phyloP scores from a whole-genome alignment of 768 basidiomycete species.

The Boletus tomentosulus region DNA sequence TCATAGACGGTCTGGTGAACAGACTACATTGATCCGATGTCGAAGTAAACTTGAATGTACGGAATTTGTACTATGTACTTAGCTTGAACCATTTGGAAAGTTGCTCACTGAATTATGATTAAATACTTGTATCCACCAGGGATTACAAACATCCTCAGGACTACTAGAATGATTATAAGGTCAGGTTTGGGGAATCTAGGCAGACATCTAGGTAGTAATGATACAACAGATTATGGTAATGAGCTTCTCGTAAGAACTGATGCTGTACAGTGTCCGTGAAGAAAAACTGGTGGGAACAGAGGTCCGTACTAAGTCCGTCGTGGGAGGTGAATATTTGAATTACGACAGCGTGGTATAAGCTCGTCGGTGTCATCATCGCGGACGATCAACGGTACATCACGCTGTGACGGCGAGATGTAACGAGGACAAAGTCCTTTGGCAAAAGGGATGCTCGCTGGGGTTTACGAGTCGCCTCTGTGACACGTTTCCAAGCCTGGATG shows the following conservation, averaged over 20 bases:
- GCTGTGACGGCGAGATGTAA: constrained; percentile 54
- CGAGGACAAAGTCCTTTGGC: constrained; percentile 58
- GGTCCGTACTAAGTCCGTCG: constrained; percentile 1
- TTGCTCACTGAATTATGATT: too few relatives aligned
- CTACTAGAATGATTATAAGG: not conserved
- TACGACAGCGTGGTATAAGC: not conserved
- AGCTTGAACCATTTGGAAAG: not conserved
- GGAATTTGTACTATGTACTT: not conserved
- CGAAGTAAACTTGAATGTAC: not conserved
- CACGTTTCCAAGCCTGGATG: constrained; percentile 56
- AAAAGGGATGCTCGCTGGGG: constrained; percentile 50
- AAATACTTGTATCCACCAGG: not conserved
- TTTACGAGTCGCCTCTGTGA: constrained; percentile 52
- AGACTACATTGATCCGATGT: not conserved
- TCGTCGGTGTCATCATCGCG: not conserved
- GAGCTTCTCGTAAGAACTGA: not conserved
- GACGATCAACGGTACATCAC: constrained; percentile 33
- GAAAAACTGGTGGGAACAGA: not conserved
- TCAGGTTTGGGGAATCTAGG: not conserved
- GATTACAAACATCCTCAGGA: not conserved
- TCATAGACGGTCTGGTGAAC: too few relatives aligned
- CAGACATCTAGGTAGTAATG: not conserved
- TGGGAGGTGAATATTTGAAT: not conserved
- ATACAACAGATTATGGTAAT: constrained; percentile 11
- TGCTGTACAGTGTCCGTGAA: constrained; percentile 8